These are phyloP conservation scores for Pichia sp. DNA, from an alignment of 1,139 yeast species.

Conservation along the genomic window DNA sequence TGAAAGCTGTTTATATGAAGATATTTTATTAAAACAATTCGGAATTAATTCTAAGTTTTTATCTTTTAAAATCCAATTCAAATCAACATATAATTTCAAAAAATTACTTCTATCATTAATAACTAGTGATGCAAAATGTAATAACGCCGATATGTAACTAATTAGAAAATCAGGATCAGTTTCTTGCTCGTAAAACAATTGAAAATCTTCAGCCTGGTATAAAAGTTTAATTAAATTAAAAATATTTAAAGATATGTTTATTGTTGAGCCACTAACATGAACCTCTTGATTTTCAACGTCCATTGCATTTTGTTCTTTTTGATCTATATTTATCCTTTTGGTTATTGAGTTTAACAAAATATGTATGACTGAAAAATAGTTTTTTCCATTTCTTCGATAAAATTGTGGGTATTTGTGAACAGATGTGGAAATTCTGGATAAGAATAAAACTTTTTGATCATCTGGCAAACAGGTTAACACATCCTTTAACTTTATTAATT, in stretches of 20 bases:
- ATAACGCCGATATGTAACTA: slow-evolving; percentile 1
- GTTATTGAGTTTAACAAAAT: neutral
- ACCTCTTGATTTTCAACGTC: neutral
- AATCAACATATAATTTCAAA: slow-evolving; percentile 2
- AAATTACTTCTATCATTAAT: neutral
- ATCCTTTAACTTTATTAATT: neutral
- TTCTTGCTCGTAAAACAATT: neutral
- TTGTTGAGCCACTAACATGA: neutral
- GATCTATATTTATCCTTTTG: neutral
- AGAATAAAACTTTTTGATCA: neutral
- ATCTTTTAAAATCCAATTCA: slow-evolving; percentile 11
- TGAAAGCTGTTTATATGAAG: neutral
- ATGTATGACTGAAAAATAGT: neutral
- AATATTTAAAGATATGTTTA: neutral
- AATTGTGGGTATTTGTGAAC: neutral
- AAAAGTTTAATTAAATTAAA: neutral
- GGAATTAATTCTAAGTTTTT: neutral
- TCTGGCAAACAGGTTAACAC: neutral
- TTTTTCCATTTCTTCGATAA: neutral
- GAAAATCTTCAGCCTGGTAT: neutral
- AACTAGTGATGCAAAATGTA: slow-evolving; percentile 4
- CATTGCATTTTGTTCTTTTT: neutral
- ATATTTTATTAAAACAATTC: neutral
- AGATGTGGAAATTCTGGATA: neutral
- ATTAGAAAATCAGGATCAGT: neutral